A percentile compares a stretch with the other conserved stretches of the same genome.
These are phyloP conservation scores for Aspergillus coremiiformis DNA, from an alignment of 495 filamentous ascomycete species.

Conservation along the genomic window DNA sequence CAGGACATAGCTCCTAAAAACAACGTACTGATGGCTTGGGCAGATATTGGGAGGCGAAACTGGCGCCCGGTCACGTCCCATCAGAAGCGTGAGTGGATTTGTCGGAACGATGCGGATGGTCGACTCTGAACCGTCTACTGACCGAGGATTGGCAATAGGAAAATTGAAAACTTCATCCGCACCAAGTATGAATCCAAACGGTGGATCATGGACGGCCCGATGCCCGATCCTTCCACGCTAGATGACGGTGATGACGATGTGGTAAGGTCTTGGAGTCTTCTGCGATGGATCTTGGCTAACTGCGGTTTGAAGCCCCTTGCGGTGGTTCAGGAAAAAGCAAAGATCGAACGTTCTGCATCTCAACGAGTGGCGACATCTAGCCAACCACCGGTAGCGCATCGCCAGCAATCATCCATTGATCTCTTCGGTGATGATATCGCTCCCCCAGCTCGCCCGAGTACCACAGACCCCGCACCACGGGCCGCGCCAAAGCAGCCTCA, in stretches of 20 bases:
- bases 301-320: slow-evolving; percentile 51
- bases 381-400: slow-evolving; percentile 34
- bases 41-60: slow-evolving; percentile 91
- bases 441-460: slow-evolving; percentile 57
- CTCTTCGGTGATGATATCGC: slow-evolving; percentile 57
- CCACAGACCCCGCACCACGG: slow-evolving; percentile 52
- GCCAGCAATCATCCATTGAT: slow-evolving; percentile 46
- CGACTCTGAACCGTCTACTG: slow-evolving; percentile 5
- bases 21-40: slow-evolving; percentile 14
- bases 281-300: slow-evolving; percentile 8
- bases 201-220: slow-evolving; percentile 95
- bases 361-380: slow-evolving; percentile 38
- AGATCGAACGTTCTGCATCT: slow-evolving; percentile 56
- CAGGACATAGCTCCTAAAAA: background rate
- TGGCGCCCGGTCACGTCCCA: slow-evolving; percentile 85
- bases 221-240: slow-evolving; percentile 85
- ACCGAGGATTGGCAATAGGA: slow-evolving; percentile 37
- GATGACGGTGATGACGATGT: slow-evolving; percentile 80
- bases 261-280: slow-evolving; percentile 28
- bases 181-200: slow-evolving; percentile 98
- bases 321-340: slow-evolving; percentile 65
- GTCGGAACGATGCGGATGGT: slow-evolving; percentile 1
- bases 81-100: slow-evolving; percentile 66
- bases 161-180: slow-evolving; percentile 98
- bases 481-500: slow-evolving; percentile 52